These are phyloP conservation scores for Phycomyces blakesleeanus DNA, from an alignment of 192 early-diverging fungal species.

Conservation along the genomic window DNA sequence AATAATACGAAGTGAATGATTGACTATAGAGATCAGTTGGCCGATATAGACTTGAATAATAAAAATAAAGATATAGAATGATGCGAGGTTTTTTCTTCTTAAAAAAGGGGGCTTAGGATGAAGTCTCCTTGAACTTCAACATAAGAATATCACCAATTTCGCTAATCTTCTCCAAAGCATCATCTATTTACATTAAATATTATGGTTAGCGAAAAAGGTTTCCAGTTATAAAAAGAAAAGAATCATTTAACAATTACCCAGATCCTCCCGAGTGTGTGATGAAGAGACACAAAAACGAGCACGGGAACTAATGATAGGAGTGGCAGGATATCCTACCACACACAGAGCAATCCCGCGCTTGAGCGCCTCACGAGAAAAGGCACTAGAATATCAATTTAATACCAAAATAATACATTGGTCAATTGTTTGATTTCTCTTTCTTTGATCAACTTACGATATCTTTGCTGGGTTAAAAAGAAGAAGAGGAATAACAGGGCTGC, in stretches of 20 bases:
- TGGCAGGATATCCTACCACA: constrained; percentile 96
- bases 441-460: constrained; percentile 60
- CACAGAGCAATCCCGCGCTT: constrained; percentile 90
- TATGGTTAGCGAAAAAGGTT: background rate
- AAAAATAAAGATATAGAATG: background rate
- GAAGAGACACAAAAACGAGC: constrained; percentile 94
- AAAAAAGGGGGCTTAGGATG: background rate
- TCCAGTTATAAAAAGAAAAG: too few relatives aligned
- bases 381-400: constrained; percentile 29
- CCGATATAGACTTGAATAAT: background rate
- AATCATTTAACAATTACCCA: too few relatives aligned
- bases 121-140: constrained; percentile 47
- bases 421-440: too few relatives aligned
- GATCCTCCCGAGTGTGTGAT: constrained; percentile 90
- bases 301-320: constrained; percentile 92
- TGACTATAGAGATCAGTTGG: background rate
- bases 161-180: constrained; percentile 64
- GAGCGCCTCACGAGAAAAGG: constrained; percentile 90
- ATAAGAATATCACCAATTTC: constrained; percentile 72
- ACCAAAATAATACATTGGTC: too few relatives aligned
- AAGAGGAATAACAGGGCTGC: constrained; percentile 80
- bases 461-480: constrained; percentile 85
- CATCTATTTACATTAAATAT: constrained; percentile 37
- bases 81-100: too few relatives aligned
- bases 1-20: background rate